Base-by-base conservation (phyloP, 2,329 filamentous ascomycete genomes). In the Albifimbria verrucaria region DNA sequence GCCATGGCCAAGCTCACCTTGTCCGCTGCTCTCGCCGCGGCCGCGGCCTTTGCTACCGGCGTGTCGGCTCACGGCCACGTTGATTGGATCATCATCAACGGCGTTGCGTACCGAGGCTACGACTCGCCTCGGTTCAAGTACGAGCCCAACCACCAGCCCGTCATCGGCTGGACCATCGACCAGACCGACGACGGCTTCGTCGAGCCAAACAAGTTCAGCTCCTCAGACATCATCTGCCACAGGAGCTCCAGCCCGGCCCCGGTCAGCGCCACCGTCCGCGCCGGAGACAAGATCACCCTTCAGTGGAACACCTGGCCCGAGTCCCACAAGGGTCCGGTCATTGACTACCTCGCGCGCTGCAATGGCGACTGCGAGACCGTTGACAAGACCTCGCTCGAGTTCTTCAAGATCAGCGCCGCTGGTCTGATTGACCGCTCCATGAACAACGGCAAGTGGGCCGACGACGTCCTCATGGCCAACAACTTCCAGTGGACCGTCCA, bases 401-500 rank as follows among this genome's bases (percentile, higher is more conserved):
- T 76, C 65, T 76, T 76, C 67, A 77, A 76, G 63, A 77, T 77
- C 50, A 73, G 75, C 49, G 70, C 68, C 20, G 65, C 68, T 3
- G 71, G 73, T 3, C 58, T 76, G 18, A 52, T 73, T 20, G 65
- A 73, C 46, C 66, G 71, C 41, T 65, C 64, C 23, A 6, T 39
- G 32, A 58, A 55, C 6, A 52, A 68, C 15, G 71, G 71, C 12
- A 73, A 46, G 20, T 78, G 73, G 65, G 73, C 68, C 11, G 69
- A 72, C 9, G 72, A 73, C 52, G 63, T 76, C 6, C 62, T 85
- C 55, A 75, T 78, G 57, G 63, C 70, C 46, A 77, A 78, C 61
- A 80, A 78, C 63, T 76, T 77, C 66, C 76, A 69, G 52, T 80
- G 76, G 74, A 72, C 72, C 42, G 71, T 80, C 22, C 76, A 72